A percentile compares a stretch with the other conserved stretches of the same genome.
Evolutionary conservation across 2,329 filamentous ascomycete genomes (phyloP).

Genomic region (Diplodia corticola): DNA sequence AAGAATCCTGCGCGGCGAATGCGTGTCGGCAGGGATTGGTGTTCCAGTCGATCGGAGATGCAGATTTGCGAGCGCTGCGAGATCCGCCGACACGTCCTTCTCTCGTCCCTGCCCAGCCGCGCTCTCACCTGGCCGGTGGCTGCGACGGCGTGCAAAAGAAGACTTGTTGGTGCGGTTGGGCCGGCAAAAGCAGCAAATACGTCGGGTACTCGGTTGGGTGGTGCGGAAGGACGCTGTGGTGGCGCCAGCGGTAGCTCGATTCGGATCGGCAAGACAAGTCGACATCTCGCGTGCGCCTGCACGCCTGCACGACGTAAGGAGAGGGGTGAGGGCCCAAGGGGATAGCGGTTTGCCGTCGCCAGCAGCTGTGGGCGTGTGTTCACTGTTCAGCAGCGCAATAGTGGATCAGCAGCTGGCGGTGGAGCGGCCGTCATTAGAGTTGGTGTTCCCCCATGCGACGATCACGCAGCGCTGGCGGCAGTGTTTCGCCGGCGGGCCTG

Average conservation of each 20-base stretch:
- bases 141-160: background rate
- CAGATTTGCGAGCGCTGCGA: constrained; percentile 10
- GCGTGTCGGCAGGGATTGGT: background rate
- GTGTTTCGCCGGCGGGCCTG: constrained; percentile 1
- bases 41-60: background rate
- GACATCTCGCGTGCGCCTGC: background rate
- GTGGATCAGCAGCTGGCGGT: constrained; percentile 1
- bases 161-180: background rate
- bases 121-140: background rate
- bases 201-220: background rate
- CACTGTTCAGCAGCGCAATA: background rate
- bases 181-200: background rate
- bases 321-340: background rate
- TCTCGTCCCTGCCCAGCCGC: background rate
- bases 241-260: background rate
- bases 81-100: background rate
- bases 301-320: background rate
- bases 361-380: background rate
- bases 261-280: background rate
- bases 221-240: background rate
- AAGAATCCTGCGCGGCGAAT: background rate
- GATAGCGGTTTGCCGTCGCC: background rate
- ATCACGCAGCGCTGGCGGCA: constrained; percentile 10
- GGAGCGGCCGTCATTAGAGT: background rate
- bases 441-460: constrained; percentile 10